Base-by-base conservation (phyloP, 208 protist genomes). In the Leptomonas pyrrhocoris region DNA sequence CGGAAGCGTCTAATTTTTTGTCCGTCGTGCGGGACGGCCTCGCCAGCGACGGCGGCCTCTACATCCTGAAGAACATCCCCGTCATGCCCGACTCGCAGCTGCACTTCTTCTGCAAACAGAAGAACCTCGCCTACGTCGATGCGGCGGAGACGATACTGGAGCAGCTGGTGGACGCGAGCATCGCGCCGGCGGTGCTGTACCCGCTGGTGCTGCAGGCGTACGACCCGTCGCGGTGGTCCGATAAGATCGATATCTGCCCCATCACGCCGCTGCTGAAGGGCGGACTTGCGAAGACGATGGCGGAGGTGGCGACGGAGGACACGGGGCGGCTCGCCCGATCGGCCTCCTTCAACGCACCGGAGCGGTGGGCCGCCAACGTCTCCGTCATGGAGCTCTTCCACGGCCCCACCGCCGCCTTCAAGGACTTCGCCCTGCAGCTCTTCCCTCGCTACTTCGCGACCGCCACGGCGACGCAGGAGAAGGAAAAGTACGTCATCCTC, bases 371-470 rank as follows among this genome's bases (percentile, higher is more conserved):
- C 30, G 49, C 80, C 18, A 74, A 85, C 46, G 63, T 89, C 18
- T 77, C 68, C 25, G 54, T 95, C 1, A 64, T 96, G 74, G 93
- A 97, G 78, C 84, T 95, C 23, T 97, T 80, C 77, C 90, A 97
- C 60, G 90, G 93, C 21, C 93, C 90, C n/a, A 97, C 93, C 9
- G 90, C 86, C 1, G 89, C 89, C 59, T 97, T 97, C 77, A 96
- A 96, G 78, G 90, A 97, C 80, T 94, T 97, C 64, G 89, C 93
- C 12, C 69, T 97, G 42, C 93, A 97, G 76, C 81, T 97, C 45
- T 94, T 97, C 62, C 90, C 93, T 0, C 77, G 82, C 43, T 94
- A 93, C 81, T 97, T 97, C 67, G 63, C 84, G 25, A 57, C 75
- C 13, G 86, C 89, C 23, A 77, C 70, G 12, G 63, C 54, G 19